Conservation (phyloP, 2,329 filamentous ascomycete genomes). For the Fusarium metavorans region DNA sequence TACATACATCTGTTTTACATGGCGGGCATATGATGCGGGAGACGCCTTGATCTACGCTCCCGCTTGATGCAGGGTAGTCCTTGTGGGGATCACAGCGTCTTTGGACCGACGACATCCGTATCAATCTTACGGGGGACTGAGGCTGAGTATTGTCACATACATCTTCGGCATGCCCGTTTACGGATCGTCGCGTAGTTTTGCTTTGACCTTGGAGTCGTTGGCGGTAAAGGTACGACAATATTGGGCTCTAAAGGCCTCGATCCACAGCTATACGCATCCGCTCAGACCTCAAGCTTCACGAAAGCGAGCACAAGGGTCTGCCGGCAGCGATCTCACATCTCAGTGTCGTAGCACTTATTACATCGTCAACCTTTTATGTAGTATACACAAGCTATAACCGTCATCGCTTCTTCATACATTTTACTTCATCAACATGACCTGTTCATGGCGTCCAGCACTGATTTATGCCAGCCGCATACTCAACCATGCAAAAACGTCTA, state of each 20-base stretch:
- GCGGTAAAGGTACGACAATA: too few relatives aligned
- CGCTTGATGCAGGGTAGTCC: neutral
- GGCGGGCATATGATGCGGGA: neutral
- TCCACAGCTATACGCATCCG: too few relatives aligned
- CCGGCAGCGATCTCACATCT: too few relatives aligned
- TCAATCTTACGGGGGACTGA: neutral
- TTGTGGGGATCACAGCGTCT: neutral
- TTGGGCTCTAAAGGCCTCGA: too few relatives aligned
- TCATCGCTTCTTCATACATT: neutral
- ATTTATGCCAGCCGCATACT: neutral
- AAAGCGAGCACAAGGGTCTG: too few relatives aligned
- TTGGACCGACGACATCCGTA: neutral
- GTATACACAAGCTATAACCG: neutral
- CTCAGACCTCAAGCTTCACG: too few relatives aligned
- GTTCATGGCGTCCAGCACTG: neutral
- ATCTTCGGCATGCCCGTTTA: neutral
- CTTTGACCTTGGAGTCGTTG: neutral
- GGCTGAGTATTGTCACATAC: neutral
- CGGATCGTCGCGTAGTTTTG: neutral
- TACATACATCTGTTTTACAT: neutral
- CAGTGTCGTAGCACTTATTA: too few relatives aligned
- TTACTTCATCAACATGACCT: neutral
- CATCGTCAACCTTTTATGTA: neutral
- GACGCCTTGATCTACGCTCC: neutral
- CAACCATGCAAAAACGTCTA: constrained; percentile 49